These are phyloP conservation scores for Candida anutae DNA, from an alignment of 1,139 yeast species.

Conservation along the genomic window DNA sequence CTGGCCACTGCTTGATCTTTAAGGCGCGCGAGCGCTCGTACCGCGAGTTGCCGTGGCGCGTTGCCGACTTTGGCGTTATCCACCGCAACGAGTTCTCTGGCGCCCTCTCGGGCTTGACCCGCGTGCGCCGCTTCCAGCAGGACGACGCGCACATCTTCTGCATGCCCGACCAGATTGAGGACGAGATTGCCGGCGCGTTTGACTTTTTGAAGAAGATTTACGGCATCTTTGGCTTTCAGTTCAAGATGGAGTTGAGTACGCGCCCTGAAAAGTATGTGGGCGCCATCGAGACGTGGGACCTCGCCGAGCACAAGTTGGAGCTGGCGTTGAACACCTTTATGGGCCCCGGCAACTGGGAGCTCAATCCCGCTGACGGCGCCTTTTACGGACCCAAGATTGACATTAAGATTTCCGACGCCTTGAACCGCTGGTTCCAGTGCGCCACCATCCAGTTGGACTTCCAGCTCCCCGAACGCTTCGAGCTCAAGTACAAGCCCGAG, in stretches of 20 bases:
- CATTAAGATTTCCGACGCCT: slow-evolving; percentile 84
- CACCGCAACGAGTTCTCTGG: slow-evolving; percentile 96
- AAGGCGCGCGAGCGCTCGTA: slow-evolving; percentile 84
- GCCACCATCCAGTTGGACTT: slow-evolving; percentile 97
- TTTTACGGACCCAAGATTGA: slow-evolving; percentile 99
- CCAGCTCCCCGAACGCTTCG: slow-evolving; percentile 91
- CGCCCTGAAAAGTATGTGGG: slow-evolving; percentile 93
- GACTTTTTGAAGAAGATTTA: slow-evolving; percentile 75
- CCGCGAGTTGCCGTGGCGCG: slow-evolving; percentile 92
- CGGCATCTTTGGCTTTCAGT: slow-evolving; percentile 80
- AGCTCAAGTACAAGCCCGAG: slow-evolving; percentile 76
- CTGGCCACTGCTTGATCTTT: slow-evolving; percentile 92
- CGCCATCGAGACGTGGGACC: slow-evolving; percentile 77
- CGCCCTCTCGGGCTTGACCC: slow-evolving; percentile 73
- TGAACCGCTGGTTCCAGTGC: slow-evolving; percentile 93
- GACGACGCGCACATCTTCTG: slow-evolving; percentile 99
- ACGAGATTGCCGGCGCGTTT: slow-evolving; percentile 72
- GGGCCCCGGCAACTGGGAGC: slow-evolving; percentile 81
- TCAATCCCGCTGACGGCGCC: slow-evolving; percentile 96
- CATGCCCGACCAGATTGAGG: slow-evolving; percentile 76
- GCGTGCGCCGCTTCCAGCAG: slow-evolving; percentile 97
- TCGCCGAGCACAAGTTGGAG: slow-evolving; percentile 74
- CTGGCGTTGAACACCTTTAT: slow-evolving; percentile 56
- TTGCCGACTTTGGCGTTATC: slow-evolving; percentile 91
- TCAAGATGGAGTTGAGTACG: slow-evolving; percentile 85